These are phyloP conservation scores for Musa balbisiana DNA, from an alignment of 202 grass and related monocot genomes.

Conservation along the genomic window DNA sequence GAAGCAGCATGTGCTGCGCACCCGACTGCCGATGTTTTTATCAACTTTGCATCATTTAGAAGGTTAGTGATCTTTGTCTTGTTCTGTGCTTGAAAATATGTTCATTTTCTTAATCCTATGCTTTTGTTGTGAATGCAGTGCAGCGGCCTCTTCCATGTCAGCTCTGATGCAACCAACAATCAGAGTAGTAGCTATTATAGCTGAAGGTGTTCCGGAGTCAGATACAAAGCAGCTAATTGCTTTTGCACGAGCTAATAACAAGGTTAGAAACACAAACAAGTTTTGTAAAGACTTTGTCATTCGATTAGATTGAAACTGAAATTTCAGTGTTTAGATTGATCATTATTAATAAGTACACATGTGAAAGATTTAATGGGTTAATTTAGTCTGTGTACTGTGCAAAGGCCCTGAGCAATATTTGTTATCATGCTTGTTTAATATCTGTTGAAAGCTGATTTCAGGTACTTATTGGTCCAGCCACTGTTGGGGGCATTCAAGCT, in stretches of 20 bases:
- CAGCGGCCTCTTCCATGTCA: slow-evolving; percentile 31
- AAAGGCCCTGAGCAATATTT: not conserved
- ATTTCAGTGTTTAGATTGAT: not conserved
- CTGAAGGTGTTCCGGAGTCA: slow-evolving; percentile 96
- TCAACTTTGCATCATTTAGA: slow-evolving; percentile 34
- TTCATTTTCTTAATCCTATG: not conserved
- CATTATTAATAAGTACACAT: not conserved
- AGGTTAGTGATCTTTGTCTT: slow-evolving; percentile 18
- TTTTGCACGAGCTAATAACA: slow-evolving; percentile 87
- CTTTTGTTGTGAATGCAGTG: slow-evolving; percentile 22
- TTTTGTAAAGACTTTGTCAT: not conserved
- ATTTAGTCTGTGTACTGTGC: not conserved
- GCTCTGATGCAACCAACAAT: slow-evolving; percentile 30
- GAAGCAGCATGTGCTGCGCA: slow-evolving; percentile 28
- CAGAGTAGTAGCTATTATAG: slow-evolving; percentile 88
- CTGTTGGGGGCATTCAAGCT: slow-evolving; percentile 95
- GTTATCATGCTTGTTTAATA: not conserved
- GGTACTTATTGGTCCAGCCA: slow-evolving; percentile 97
- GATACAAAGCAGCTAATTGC: slow-evolving; percentile 86
- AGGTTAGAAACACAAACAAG: slow-evolving; percentile 36
- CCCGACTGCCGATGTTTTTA: slow-evolving; percentile 32
- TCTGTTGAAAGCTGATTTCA: slow-evolving; percentile 26
- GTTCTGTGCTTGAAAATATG: not conserved
- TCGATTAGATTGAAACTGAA: not conserved
- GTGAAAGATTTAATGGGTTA: not conserved